Conservation (phyloP, 192 early-diverging fungal species). For the Coemansia sp. region DNA sequence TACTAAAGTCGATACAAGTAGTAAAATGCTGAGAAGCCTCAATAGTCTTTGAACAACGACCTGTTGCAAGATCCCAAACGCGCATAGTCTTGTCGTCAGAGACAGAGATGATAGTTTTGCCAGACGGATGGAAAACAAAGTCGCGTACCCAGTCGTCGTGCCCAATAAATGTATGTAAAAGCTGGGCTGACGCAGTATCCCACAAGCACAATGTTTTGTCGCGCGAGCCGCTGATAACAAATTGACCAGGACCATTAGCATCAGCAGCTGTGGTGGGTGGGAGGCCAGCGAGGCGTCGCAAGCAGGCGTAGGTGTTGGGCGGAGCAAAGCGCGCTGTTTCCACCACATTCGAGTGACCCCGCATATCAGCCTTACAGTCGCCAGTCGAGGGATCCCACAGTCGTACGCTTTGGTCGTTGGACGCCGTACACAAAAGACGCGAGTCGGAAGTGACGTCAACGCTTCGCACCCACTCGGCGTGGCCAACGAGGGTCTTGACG, state of each 20-base stretch:
- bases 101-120: slow-evolving; percentile 79
- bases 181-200: slow-evolving; percentile 71
- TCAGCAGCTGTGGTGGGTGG: slow-evolving; percentile 36
- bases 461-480: slow-evolving; percentile 87
- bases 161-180: slow-evolving; percentile 78
- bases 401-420: slow-evolving; percentile 89
- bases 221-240: slow-evolving; percentile 81
- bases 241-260: slow-evolving; percentile 65
- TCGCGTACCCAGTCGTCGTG: slow-evolving; percentile 96
- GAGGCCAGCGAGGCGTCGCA: slow-evolving; percentile 73
- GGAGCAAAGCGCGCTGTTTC: slow-evolving; percentile 91
- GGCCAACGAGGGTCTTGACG: slow-evolving; percentile 77
- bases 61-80: slow-evolving; percentile 87
- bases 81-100: slow-evolving; percentile 92
- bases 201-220: slow-evolving; percentile 93
- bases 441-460: slow-evolving; percentile 75
- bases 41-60: slow-evolving; percentile 79
- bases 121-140: slow-evolving; percentile 81
- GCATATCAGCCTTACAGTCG: slow-evolving; percentile 77
- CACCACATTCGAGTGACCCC: slow-evolving; percentile 95
- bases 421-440: slow-evolving; percentile 72
- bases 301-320: slow-evolving; percentile 61
- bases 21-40: slow-evolving; percentile 92
- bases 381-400: slow-evolving; percentile 79
- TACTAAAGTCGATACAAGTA: slow-evolving; percentile 78